phyloP scores from a whole-genome alignment of 2,329 filamentous ascomycete species.

The Sporothrix pseudoabietina region DNA sequence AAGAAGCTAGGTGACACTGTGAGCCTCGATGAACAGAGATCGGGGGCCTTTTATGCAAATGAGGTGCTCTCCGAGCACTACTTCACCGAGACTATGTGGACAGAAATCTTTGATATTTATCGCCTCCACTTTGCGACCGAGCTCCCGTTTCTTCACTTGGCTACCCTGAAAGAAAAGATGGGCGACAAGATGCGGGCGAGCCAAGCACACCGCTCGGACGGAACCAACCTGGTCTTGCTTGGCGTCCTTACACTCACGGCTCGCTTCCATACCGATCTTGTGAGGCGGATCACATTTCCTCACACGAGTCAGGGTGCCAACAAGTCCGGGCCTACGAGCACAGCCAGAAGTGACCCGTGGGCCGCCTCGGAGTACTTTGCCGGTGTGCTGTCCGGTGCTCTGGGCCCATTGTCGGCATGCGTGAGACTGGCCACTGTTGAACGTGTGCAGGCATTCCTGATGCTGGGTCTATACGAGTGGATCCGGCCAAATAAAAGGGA shows the following conservation, averaged over 20 bases:
- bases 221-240: conserved; percentile 61
- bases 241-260: conserved; percentile 70
- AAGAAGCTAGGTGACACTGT: conserved; percentile 49
- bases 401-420: conserved; percentile 51
- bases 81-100: conserved; percentile 67
- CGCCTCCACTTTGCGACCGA: conserved; percentile 72
- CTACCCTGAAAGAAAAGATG: conserved; percentile 60
- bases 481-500: conserved; percentile 55
- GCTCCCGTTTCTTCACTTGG: conserved; percentile 69
- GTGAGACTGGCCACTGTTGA: conserved; percentile 60
- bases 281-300: conserved; percentile 54
- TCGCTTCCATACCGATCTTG: conserved; percentile 65
- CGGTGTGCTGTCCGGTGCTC: conserved; percentile 56
- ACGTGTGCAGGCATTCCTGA: conserved; percentile 66
- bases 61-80: conserved; percentile 64
- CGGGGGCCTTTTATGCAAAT: conserved; percentile 48
- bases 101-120: conserved; percentile 69
- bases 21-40: conserved; percentile 45
- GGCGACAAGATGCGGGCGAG: conserved; percentile 46
- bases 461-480: conserved; percentile 74
- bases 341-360: conserved; percentile 51
- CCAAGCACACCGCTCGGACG: conserved; percentile 37
- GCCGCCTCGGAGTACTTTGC: conserved; percentile 67
- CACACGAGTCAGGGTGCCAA: conserved; percentile 40
- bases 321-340: conserved; percentile 42